Evolutionary conservation across 495 filamentous ascomycete species (phyloP), one percentile per base, ranked within the genome.

Genomic region (Xylaria acuta): DNA sequence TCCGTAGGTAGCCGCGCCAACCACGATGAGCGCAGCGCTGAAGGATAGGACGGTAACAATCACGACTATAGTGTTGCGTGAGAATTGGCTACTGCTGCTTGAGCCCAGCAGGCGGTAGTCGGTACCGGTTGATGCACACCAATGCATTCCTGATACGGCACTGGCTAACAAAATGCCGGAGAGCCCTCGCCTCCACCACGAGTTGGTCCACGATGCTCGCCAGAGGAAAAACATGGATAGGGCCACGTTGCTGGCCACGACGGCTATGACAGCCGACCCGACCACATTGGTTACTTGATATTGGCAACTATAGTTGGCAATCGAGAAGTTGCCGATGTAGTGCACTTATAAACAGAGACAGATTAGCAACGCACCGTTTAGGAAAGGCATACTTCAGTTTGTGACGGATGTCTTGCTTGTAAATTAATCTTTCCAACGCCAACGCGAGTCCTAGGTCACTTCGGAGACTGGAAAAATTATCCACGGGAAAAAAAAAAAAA

Each of bases 71-170:
- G 85, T 87, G 64, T 85, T 88, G 71, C 89, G 84, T 22, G 88
- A 86, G 25, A 85, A 67, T 47, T 73, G 11, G 12, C 70, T 69
- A 36, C 82, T 82, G 64, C 32, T 72, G 72, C 70, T 82, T 67
- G 78, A 49, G 34, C 75, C 78, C 72, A 77, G 81, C 76, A 86
- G 68, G n/a, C 77, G 81, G 76, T 94, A 96, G 4, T 76, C 64
- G 1, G 93, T 95, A 8, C 94, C 93, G 18, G 90, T 81, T 3
- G 91, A 86, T 18, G 93, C 94, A 22, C 90, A 90, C 93, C 93
- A 97, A 77, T 97, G 93, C 93, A 97, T 96, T 3, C 92, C 93
- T 25, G 89, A 93, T 3, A 95, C 93, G 45, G 92, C 92, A 18
- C 85, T 81, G 32, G 92, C 92, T 45, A 97, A 83, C 8, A 94